Evolutionary conservation across 805 yeast genomes (phyloP), one percentile per base, ranked within the genome.

Genomic region (Scheffersomyces spartinae): DNA sequence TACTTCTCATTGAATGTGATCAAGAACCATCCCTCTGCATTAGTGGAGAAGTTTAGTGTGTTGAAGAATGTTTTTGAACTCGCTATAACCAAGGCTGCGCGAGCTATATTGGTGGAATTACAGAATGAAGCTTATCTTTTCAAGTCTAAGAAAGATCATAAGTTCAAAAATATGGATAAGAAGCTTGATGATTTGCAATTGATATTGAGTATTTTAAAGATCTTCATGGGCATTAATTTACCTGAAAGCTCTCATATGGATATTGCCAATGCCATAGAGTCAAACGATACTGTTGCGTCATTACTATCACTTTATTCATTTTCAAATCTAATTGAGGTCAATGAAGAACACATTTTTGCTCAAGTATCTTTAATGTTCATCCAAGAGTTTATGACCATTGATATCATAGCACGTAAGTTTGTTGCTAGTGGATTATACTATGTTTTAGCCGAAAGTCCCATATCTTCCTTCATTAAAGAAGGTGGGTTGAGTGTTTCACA

Each of bases 381-480:
- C 17, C 69, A 71, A 30, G 91, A 83, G 37, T 55, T 84, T 43
- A 68, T 79, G 36, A 53, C 71, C 1, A 58, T 72, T 7, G 72
- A 70, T 22, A 52, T 50, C 1, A 64, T 84, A 36, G 86, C 94
- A 1, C 80, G 77, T 28, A 68, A 64, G 25, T 55, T 85, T 25
- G 64, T 80, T 9, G 44, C 64, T 3, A 55, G 65, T 21, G 94
- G 94, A 0, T 48, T 86, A 18, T 55, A 53, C 29, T 68, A 80
- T 28, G 73, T 73, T 4, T 52, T 86, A 20, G 64, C 74, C 4
- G 94, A 84, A 39, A 75, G 91, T 28, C 75, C 85, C 5, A 61
- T 82, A 1, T 77, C 94, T 0, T 49, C 61, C 14, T 61, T 62
- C 2, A 70, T 86, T 20, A 83, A 77, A 42, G 56, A 63, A 4